Evolutionary conservation across 2,329 filamentous ascomycete species (phyloP), one percentile per base, ranked within the genome.

Genomic region (Diplodia seriata): DNA sequence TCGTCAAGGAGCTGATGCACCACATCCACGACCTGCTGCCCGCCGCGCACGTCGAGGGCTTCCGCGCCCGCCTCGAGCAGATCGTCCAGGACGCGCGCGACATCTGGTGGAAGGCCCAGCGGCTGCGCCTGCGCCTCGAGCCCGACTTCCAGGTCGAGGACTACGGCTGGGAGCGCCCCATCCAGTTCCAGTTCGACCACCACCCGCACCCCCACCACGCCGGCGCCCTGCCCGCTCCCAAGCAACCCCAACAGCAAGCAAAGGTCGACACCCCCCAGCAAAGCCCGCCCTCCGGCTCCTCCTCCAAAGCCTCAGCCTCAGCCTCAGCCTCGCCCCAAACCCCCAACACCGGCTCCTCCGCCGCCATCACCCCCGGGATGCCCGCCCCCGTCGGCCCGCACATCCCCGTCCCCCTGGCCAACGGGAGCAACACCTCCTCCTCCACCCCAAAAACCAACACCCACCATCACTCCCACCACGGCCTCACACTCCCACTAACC

Each of bases 131-230:
- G 23, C 63, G 63, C 33, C 63, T 66, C 50, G 63, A 66, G 47
- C 63, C 63, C 50, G 63, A 55, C 63, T 66, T 66, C 63, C 63
- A 66, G 50, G 50, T 66, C 63, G 50, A 66, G 26, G 40, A 66
- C 63, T 55, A 43, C 63, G 63, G 53, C 36, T 66, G 50, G 63
- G 50, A 56, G 63, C 29, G 33, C 14, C 63, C 59, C 26, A 63
- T 63, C 59, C 43, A 51, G 31, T 63, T 63, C 59, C 59, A 63
- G 31, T 63, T 50, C 59, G 59, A 51, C 29, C n/a, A 38, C 31
- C 43, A 18, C 8, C 31, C 40, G 7, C 36, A 43, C 33, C 43
- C 38, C 29, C 3, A 38, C 36, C 1, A 9, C 36, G 29, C 51
- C 12, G 23, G 26, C 23, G 51, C 29, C 51, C 20, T 20, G 4